These are phyloP conservation scores for Parasarocladium wereldwijsianum DNA, from an alignment of 2,329 filamentous ascomycete species.

Conservation along the genomic window DNA sequence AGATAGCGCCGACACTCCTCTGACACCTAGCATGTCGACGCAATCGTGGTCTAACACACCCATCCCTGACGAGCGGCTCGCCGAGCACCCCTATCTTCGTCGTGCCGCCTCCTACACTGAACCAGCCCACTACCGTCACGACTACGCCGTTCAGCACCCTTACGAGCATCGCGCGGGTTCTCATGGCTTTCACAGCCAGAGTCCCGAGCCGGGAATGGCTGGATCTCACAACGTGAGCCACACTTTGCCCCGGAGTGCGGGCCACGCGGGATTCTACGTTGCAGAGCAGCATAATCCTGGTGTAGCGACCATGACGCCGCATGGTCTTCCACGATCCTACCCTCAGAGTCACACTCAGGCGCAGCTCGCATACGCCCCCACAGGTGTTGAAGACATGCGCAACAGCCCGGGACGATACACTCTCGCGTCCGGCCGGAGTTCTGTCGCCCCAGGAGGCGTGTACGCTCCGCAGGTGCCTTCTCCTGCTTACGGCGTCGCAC, in stretches of 20 bases:
- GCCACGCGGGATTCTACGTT: slow-evolving; percentile 37
- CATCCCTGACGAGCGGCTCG: slow-evolving; percentile 20
- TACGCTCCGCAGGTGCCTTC: slow-evolving; percentile 40
- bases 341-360: slow-evolving; percentile 17
- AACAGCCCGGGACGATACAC: slow-evolving; percentile 47
- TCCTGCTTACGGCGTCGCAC: slow-evolving; percentile 32
- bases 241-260: no score
- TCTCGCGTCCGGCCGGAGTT: slow-evolving; percentile 36
- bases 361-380: background rate
- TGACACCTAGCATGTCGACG: slow-evolving; percentile 27
- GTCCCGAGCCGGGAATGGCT: no score
- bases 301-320: slow-evolving; percentile 45
- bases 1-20: slow-evolving; percentile 42
- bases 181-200: no score
- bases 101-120: slow-evolving; percentile 1
- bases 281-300: slow-evolving; percentile 47
- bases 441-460: slow-evolving; percentile 36
- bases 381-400: background rate
- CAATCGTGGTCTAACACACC: slow-evolving; percentile 7
- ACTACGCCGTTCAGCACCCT: slow-evolving; percentile 1
- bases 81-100: background rate
- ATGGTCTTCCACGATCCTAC: slow-evolving; percentile 32
- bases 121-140: slow-evolving; percentile 12
- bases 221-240: no score
- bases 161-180: no score